Evolutionary conservation across 2,329 filamentous ascomycete genomes (phyloP), one percentile per base, ranked within the genome.

Genomic region (Alternaria sp.): DNA sequence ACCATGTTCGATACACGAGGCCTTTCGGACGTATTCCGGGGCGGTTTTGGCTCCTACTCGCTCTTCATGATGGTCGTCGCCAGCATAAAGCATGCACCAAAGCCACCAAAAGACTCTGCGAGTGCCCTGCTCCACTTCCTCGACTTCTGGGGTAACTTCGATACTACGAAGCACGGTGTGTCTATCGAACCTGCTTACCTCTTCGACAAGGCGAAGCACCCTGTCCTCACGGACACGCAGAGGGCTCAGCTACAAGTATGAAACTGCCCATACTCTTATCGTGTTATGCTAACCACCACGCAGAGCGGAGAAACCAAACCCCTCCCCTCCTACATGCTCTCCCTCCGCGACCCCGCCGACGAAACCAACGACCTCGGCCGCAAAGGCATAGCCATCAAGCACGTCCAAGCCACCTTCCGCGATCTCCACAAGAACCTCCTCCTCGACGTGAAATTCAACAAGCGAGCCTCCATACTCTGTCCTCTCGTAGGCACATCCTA

Each of bases 331-430:
- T 78, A 70, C 62, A 72, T 86, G 54, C 79, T 89, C 54, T 86
- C 81, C 62, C 78, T 90, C 13, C 87, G 88, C 74, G 87, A 90
- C 68, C 88, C 88, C 0, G 85, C 86, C 8, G 83, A 89, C 69
- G 81, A 82, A 19, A 81, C 81, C 69, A 88, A 88, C 71, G 86
- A 90, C 69, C 80, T 89, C 1, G 88, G 88, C 32, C 77, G 79
- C 46, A 82, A 82, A 57, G 81, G 78, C 47, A 77, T 81, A 57
- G 81, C 81, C 13, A 85, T 86, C 64, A 82, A 82, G 61, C 83
- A 88, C 61, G 69, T 89, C 15, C 81, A 85, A 62, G 63, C 59
- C 12, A 84, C 82, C 0, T 81, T 87, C 28, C 51, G 21, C 13
- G n/a, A 40, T 11, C 65, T 79, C 21, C 23, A 19, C 15, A 25